Evolutionary conservation across 2,329 filamentous ascomycete genomes (phyloP), one percentile per base, ranked within the genome.

Genomic region (Juglanconis sp.): DNA sequence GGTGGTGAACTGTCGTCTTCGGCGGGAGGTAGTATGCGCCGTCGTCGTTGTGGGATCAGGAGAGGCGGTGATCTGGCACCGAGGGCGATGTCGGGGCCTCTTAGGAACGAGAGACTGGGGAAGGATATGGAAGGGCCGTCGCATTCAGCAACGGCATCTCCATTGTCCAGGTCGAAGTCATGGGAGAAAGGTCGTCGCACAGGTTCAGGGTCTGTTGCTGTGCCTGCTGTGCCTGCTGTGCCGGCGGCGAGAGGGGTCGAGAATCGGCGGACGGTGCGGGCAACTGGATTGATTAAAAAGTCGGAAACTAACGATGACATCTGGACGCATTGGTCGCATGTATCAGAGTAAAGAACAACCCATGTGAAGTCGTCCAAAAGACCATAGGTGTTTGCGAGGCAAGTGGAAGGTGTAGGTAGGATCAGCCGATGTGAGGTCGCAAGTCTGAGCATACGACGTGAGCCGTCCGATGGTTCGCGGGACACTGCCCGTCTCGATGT

Each of bases 271-370:
- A 85, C 86, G 73, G 88, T 85, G 71, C 85, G 83, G 66, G 88
- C 74, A 68, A 88, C 84, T 60, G 86, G 85, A 64, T 87, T 87
- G 72, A 88, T 85, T 67, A 88, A 75, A 70, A 87, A 87, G 63
- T 87, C 83, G 68, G 84, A 82, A 57, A 88, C 85, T 68, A 87
- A 76, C 66, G 81, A 86, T 72, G 82, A 80, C 86, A 88, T 88
- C 69, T 60, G 50, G 52, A 65, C 35, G 35, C 38, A 49, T 47
- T 34, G 58, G 40, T 56, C 42, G 46, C 38, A 42, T 50, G 5
- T 40, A 56, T 10, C 8, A 5, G 32, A 42, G 6, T 24, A 40
- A 15, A 48, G 4, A 13, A 11, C 30, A 32, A 38, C 34, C 54
- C 54, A 56, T 49, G 15, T 17, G 54, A 32, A 10, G 35, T 49